Conservation (phyloP, 2,329 filamentous ascomycete species). For the Thielaviopsis musarum region DNA sequence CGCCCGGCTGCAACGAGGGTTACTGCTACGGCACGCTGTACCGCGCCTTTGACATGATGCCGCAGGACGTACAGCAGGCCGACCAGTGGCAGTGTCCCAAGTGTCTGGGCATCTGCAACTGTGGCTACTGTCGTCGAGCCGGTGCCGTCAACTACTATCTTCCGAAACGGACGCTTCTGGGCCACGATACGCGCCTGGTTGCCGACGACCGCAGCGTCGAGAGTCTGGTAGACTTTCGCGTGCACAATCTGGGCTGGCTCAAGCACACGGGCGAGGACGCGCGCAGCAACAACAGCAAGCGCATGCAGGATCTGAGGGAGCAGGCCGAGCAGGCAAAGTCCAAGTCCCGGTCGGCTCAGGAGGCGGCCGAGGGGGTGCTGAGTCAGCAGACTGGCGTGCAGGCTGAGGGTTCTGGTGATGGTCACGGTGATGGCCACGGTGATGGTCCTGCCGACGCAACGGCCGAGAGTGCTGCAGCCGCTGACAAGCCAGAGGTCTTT, state of each 20-base stretch:
- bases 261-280: slow-evolving; percentile 41
- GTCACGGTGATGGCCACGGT: not conserved
- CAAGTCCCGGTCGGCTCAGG: slow-evolving; percentile 17
- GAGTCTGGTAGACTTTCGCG: slow-evolving; percentile 73
- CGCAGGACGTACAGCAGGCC: slow-evolving; percentile 64
- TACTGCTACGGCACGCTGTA: slow-evolving; percentile 94
- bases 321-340: slow-evolving; percentile 42
- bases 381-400: not conserved
- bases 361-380: slow-evolving; percentile 20
- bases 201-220: slow-evolving; percentile 87
- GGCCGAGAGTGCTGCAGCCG: not conserved
- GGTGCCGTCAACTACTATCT: slow-evolving; percentile 60
- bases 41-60: slow-evolving; percentile 79
- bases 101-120: slow-evolving; percentile 76
- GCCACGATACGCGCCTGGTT: slow-evolving; percentile 78
- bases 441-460: not conserved
- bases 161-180: slow-evolving; percentile 73
- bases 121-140: slow-evolving; percentile 53
- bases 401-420: not conserved
- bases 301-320: slow-evolving; percentile 39
- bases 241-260: slow-evolving; percentile 78
- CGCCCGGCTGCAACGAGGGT: slow-evolving; percentile 47
- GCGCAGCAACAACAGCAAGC: slow-evolving; percentile 37
- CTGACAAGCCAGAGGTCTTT: not conserved
- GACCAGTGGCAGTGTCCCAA: slow-evolving; percentile 78